Base-by-base conservation (phyloP, 495 filamentous ascomycete species). In the Penicillium nucicola region DNA sequence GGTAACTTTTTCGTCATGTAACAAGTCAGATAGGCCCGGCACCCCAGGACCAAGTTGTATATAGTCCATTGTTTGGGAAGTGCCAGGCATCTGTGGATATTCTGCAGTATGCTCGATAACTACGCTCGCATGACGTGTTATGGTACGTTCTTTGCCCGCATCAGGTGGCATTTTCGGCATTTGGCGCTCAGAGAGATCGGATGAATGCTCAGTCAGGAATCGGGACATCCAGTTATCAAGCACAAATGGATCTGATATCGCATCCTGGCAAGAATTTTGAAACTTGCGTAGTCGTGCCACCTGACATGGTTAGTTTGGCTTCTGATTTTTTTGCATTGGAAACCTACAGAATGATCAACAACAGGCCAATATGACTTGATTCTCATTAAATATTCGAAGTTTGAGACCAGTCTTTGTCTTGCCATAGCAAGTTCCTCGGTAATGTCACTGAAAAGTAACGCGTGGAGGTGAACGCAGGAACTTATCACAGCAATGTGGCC, bases 171-270 rank as follows among this genome's bases (percentile, higher is more conserved):
- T 30, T 35, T 2, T 12, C 3, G 30, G 19, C 37, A 40, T 40
- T 10, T 40, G 37, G 18, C 37, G 37, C 37, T 40, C 37, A 20
- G 37, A 20, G 37, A 40, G 17, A 22, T 40, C 15, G 10, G 61
- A 64, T 10, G 56, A 51, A 38, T 60, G 57, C 30, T 64, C 57
- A 1, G 56, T 64, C 10, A 64, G 42, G 37, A 64, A 64, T 1
- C 61, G 61, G 12, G 53, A 57, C 61, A 64, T 64, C 61, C 61
- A 64, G 22, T 60, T 60, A 38, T 64, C 61, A 4, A 60, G 34
- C 5, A 49, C 52, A 42, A 64, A 64, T 5, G 61, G 48, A 36
- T 60, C 54, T 3, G 54, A 55, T 37, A 60, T 51, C 2, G 56
- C 57, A 35, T 56, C 45, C 14, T 48, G 39, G 22, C 61, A 64